A percentile compares a stretch with the other conserved stretches of the same genome.
Evolutionary conservation across 1,284 basidiomycete species (phyloP).

Genomic region (Naganishia albida): DNA sequence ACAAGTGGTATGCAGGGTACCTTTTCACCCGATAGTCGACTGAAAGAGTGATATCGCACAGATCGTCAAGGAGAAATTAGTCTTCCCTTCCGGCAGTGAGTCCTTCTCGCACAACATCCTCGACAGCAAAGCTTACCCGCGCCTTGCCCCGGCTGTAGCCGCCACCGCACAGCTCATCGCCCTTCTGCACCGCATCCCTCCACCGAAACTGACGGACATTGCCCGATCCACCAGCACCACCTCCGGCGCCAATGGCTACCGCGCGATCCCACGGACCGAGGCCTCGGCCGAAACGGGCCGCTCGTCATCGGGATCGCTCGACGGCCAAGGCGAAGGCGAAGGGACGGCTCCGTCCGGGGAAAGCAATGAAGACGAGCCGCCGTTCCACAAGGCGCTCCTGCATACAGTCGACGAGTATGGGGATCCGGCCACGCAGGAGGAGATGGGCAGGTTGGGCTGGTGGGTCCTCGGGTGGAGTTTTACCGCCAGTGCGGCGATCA

Average conservation of each 20-base stretch:
- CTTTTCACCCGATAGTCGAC: background rate
- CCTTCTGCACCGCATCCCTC: slow-evolving; percentile 66
- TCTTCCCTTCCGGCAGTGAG: slow-evolving; percentile 82
- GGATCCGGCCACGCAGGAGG: slow-evolving; percentile 43
- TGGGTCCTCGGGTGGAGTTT: slow-evolving; percentile 73
- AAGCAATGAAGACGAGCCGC: slow-evolving; percentile 19
- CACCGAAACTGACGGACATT: slow-evolving; percentile 22
- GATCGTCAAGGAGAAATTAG: slow-evolving; percentile 90
- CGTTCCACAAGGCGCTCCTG: slow-evolving; percentile 1
- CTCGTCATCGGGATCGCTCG: too few species aligned
- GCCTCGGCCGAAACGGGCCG: slow-evolving; percentile 11
- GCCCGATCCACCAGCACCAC: background rate
- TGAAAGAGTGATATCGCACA: slow-evolving; percentile 44
- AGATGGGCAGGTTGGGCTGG: slow-evolving; percentile 68
- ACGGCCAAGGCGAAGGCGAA: too few species aligned
- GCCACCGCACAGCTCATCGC: slow-evolving; percentile 94
- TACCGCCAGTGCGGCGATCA: slow-evolving; percentile 66
- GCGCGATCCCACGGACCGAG: slow-evolving; percentile 3
- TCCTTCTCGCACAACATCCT: background rate
- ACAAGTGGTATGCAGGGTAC: slow-evolving; percentile 69
- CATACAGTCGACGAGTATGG: slow-evolving; percentile 28
- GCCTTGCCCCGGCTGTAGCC: slow-evolving; percentile 47
- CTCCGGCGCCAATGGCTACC: slow-evolving; percentile 5
- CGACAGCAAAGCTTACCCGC: slow-evolving; percentile 3
- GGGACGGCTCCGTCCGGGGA: too few species aligned